Conservation (phyloP, 148 eudicot genomes). For the Selenicereus undatus region DNA sequence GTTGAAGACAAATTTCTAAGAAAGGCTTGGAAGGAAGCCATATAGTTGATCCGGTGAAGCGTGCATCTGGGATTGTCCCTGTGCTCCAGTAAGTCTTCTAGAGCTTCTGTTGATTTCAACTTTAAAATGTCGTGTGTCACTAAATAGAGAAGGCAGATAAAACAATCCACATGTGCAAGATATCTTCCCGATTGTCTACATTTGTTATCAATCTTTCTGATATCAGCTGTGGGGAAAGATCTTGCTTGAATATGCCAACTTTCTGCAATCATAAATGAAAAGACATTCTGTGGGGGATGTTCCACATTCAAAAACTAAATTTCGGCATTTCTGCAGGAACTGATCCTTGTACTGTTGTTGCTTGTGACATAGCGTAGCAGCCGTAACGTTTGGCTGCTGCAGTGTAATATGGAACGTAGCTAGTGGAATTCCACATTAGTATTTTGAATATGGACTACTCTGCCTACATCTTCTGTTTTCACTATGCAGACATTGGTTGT, state of each 20-base stretch:
- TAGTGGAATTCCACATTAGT: background rate
- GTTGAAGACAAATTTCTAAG: conserved; percentile 42
- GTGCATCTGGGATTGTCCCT: conserved; percentile 69
- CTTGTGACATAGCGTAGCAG: too few relatives aligned
- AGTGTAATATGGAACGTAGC: background rate
- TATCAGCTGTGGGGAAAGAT: too few relatives aligned
- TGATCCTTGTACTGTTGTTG: too few relatives aligned
- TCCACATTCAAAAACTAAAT: background rate
- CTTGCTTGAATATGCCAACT: too few relatives aligned
- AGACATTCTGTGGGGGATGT: background rate
- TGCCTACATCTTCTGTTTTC: background rate
- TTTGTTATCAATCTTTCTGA: background rate
- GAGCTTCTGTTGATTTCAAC: too few relatives aligned
- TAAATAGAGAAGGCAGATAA: background rate
- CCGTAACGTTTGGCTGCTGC: too few relatives aligned
- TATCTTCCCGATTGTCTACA: background rate
- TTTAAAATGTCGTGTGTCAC: background rate
- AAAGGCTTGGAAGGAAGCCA: conserved; percentile 58
- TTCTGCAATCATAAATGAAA: background rate
- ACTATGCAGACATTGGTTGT: background rate
- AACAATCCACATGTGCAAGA: background rate
- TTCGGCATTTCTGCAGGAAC: background rate
- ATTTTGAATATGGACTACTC: too few relatives aligned
- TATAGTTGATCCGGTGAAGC: conserved; percentile 59
- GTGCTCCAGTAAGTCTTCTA: conserved; percentile 56